Evolutionary conservation across 176 grass and related monocot genomes (phyloP).

Genomic region (Aechmea fasciata): DNA sequence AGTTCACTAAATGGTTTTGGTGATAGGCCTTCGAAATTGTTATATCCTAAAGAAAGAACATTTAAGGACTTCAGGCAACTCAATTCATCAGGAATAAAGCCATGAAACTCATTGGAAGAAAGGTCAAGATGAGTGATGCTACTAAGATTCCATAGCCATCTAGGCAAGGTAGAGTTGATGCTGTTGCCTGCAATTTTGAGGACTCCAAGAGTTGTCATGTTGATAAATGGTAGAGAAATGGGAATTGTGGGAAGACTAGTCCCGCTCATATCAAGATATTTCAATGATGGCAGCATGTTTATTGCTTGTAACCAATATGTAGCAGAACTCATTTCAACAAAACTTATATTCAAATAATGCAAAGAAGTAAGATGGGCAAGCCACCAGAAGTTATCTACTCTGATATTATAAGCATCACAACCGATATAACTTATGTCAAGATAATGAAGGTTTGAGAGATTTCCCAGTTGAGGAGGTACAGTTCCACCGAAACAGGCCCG

Average conservation of each 20-base stretch:
- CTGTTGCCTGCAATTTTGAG: too few relatives aligned
- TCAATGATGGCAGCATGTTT: slow-evolving; percentile 14
- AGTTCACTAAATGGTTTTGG: neutral
- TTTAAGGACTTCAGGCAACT: slow-evolving; percentile 6
- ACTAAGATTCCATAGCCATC: neutral
- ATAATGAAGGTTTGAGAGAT: slow-evolving; percentile 24
- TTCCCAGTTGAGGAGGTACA: slow-evolving; percentile 32
- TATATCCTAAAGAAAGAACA: neutral
- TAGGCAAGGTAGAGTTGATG: too few relatives aligned
- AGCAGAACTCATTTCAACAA: neutral
- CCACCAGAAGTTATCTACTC: neutral
- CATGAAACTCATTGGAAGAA: neutral
- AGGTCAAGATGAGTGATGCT: neutral
- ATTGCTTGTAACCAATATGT: neutral
- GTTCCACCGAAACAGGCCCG: neutral
- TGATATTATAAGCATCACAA: neutral
- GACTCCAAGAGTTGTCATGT: neutral
- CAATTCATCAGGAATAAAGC: slow-evolving; percentile 2
- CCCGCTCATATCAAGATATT: neutral
- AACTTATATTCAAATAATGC: neutral
- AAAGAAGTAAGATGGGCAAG: slow-evolving; percentile 6
- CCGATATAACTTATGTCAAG: neutral
- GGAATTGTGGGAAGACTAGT: neutral
- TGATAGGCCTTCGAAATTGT: slow-evolving; percentile 4
- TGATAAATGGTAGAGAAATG: neutral